Evolutionary conservation across 306 rosid species (phyloP).

Genomic region (Ochetophila trinervis): DNA sequence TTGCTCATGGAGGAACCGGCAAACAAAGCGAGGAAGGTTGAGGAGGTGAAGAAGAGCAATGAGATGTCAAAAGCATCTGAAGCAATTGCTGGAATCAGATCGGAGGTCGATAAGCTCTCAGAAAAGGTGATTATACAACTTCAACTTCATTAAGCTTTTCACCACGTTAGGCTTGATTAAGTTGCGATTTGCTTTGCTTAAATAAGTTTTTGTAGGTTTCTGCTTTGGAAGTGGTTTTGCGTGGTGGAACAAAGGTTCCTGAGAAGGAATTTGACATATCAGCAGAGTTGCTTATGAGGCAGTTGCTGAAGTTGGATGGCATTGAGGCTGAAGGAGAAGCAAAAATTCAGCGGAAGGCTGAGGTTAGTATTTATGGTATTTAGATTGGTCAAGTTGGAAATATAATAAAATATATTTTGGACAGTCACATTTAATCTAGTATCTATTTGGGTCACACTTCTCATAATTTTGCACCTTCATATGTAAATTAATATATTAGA

Average conservation of each 20-base stretch:
- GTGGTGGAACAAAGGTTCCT: slow-evolving; percentile 63
- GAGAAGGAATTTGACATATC: slow-evolving; percentile 65
- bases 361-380: slow-evolving; percentile 49
- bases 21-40: slow-evolving; percentile 49
- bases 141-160: background rate
- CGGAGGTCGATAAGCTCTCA: slow-evolving; percentile 69
- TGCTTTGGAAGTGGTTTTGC: slow-evolving; percentile 66
- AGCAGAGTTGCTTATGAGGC: slow-evolving; percentile 83
- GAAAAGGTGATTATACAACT: slow-evolving; percentile 53
- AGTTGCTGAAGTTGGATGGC: slow-evolving; percentile 75
- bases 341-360: slow-evolving; percentile 75
- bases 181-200: slow-evolving; percentile 14
- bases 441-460: background rate
- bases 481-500: background rate
- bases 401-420: background rate
- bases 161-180: slow-evolving; percentile 1
- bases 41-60: slow-evolving; percentile 42
- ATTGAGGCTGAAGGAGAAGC: slow-evolving; percentile 86
- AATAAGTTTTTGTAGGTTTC: slow-evolving; percentile 48
- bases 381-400: background rate
- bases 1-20: slow-evolving; percentile 60
- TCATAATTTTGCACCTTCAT: background rate
- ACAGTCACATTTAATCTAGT: too few relatives aligned
- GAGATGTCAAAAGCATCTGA: slow-evolving; percentile 52
- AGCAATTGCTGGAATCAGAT: slow-evolving; percentile 59